Conservation (phyloP, 768 basidiomycete species). For the Termitomyces sp. region DNA sequence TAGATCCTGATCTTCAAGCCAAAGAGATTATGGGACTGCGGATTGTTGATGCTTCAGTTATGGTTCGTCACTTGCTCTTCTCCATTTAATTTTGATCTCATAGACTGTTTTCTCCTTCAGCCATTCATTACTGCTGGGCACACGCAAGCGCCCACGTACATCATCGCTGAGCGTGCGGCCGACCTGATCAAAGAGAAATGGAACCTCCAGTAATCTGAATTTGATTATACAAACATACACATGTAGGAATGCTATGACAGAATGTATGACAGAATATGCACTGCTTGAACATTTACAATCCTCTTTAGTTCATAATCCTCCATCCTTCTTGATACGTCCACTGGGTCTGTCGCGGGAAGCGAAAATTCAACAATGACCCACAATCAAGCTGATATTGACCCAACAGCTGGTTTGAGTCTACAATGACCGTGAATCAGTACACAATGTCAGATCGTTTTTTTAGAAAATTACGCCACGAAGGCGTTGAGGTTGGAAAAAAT, state of each 20-base stretch:
- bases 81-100: not conserved
- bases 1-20: not conserved
- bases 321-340: not conserved
- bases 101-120: not conserved
- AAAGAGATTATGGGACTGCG: not conserved
- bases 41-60: not conserved
- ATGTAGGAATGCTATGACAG: not conserved
- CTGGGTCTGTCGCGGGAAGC: no score
- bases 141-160: slow-evolving; percentile 17
- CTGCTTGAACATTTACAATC: not conserved
- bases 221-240: no score
- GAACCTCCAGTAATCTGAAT: not conserved
- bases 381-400: no score
- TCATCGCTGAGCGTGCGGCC: slow-evolving; percentile 20
- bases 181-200: slow-evolving; percentile 8
- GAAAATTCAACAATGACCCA: no score
- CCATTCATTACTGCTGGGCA: slow-evolving; percentile 12
- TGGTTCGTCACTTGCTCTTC: not conserved
- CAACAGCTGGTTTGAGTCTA: not conserved
- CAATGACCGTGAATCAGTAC: not conserved
- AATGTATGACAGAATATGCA: not conserved
- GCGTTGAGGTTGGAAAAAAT: slow-evolving; percentile 17
- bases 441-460: not conserved
- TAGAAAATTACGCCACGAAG: slow-evolving; percentile 16
- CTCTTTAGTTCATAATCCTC: not conserved